Evolutionary conservation across 1,284 basidiomycete genomes (phyloP).

Genomic region (Puccinia hordei): DNA sequence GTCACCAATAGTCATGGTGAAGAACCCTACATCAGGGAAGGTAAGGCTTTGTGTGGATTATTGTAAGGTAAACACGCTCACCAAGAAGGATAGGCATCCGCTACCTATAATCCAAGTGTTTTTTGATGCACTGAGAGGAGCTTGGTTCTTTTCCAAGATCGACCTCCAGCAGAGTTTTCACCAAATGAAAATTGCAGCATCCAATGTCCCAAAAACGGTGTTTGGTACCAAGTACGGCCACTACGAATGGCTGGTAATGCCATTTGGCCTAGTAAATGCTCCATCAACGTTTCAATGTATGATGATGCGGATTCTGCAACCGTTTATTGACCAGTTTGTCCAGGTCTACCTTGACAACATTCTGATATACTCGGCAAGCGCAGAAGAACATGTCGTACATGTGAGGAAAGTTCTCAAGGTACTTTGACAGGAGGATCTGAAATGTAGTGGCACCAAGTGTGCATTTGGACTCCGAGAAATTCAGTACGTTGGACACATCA

Average conservation of each 20-base stretch:
- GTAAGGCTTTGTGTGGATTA: conserved; percentile 5
- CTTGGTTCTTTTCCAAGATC: conserved; percentile 1
- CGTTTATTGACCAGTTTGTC: conserved; percentile 18
- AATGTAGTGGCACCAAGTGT: conserved; percentile 49
- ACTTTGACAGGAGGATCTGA: conserved; percentile 26
- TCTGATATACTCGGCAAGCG: conserved; percentile 43
- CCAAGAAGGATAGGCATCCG: conserved; percentile 13
- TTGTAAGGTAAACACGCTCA: conserved; percentile 1
- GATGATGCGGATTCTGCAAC: conserved; percentile 47
- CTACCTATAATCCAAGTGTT: conserved; percentile 7
- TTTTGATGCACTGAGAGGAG: neutral
- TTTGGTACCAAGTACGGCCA: conserved; percentile 16
- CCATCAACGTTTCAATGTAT: conserved; percentile 51
- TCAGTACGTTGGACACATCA: conserved; percentile 62
- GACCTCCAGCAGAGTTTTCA: conserved; percentile 17
- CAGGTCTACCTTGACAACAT: conserved; percentile 52
- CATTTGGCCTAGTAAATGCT: conserved; percentile 51
- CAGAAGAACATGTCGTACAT: conserved; percentile 39
- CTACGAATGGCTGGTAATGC: conserved; percentile 45
- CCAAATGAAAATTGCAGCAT: neutral
- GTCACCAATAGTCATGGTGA: neutral
- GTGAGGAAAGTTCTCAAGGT: conserved; percentile 28
- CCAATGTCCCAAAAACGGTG: conserved; percentile 2
- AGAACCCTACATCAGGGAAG: neutral
- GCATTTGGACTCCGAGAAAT: conserved; percentile 52